phyloP scores from a whole-genome alignment of 192 early-diverging fungal genomes.

The Entomortierella lignicola region DNA sequence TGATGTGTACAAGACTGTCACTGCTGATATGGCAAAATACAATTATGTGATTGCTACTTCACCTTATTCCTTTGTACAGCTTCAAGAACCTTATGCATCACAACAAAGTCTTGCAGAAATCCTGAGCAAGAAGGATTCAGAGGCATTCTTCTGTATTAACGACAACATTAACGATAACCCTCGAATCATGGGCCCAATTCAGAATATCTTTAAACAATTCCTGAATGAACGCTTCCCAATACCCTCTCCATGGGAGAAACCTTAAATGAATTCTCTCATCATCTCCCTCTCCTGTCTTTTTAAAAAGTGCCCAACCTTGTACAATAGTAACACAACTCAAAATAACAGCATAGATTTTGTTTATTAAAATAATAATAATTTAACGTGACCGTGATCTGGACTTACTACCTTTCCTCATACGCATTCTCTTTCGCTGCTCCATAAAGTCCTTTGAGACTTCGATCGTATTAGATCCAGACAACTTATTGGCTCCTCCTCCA shows the following conservation, averaged over 20 bases:
- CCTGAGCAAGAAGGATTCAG: neutral
- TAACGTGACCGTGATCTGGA: conserved; percentile 17
- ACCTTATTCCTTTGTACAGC: conserved; percentile 21
- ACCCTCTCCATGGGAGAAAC: conserved; percentile 46
- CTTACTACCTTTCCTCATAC: conserved; percentile 17
- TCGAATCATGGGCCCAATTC: neutral
- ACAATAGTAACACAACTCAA: conserved; percentile 8
- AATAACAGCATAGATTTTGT: neutral
- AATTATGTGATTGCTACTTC: conserved; percentile 36
- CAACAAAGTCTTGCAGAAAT: conserved; percentile 2
- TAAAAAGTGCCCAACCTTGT: neutral
- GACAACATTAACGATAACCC: conserved; percentile 25
- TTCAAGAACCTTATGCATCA: neutral
- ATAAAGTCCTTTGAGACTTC: conserved; percentile 39
- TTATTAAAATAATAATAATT: neutral
- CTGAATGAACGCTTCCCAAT: conserved; percentile 27
- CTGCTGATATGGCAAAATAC: conserved; percentile 30
- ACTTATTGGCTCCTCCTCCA: conserved; percentile 12
- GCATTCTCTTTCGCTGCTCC: conserved; percentile 35
- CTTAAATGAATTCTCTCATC: neutral
- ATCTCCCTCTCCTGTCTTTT: neutral
- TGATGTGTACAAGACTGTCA: conserved; percentile 5
- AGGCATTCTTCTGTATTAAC: conserved; percentile 42
- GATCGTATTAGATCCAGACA: conserved; percentile 32
- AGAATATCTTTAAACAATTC: conserved; percentile 16